These are phyloP conservation scores for Tuber microsphaerosporum DNA, from an alignment of 495 filamentous ascomycete genomes.

Conservation along the genomic window DNA sequence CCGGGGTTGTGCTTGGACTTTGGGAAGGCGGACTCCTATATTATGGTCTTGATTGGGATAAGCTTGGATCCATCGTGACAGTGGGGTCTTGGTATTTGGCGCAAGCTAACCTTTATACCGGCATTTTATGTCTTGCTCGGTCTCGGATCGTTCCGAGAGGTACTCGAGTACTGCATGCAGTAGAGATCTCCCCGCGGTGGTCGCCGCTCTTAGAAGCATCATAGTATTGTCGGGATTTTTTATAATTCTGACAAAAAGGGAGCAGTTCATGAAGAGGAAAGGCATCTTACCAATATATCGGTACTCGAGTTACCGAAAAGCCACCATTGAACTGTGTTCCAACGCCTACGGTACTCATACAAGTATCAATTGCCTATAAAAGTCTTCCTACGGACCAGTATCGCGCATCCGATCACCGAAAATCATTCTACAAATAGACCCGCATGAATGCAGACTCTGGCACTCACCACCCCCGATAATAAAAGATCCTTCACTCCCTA, in stretches of 20 bases:
- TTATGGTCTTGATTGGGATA: neutral
- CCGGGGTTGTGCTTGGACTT: neutral
- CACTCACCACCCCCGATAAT: neutral
- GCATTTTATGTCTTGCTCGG: neutral
- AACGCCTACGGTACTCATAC: too few relatives aligned
- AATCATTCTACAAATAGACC: neutral
- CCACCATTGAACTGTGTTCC: neutral
- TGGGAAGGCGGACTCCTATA: neutral
- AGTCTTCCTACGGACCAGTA: neutral
- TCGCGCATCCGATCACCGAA: neutral
- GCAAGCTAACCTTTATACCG: neutral
- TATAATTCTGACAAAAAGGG: neutral
- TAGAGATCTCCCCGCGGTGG: neutral
- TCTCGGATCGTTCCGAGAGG: neutral
- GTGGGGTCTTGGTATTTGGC: neutral
- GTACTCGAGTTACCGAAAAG: too few relatives aligned
- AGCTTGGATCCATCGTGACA: neutral
- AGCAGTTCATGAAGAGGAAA: neutral
- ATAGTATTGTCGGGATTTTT: neutral
- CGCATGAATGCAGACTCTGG: neutral
- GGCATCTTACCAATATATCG: too few relatives aligned
- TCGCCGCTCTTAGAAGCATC: neutral
- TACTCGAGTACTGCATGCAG: too few relatives aligned
- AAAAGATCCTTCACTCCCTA: neutral
- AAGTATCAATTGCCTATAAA: neutral